These are phyloP conservation scores for Solanum bulbocastanum DNA, from an alignment of 257 asterid species.

Conservation along the genomic window DNA sequence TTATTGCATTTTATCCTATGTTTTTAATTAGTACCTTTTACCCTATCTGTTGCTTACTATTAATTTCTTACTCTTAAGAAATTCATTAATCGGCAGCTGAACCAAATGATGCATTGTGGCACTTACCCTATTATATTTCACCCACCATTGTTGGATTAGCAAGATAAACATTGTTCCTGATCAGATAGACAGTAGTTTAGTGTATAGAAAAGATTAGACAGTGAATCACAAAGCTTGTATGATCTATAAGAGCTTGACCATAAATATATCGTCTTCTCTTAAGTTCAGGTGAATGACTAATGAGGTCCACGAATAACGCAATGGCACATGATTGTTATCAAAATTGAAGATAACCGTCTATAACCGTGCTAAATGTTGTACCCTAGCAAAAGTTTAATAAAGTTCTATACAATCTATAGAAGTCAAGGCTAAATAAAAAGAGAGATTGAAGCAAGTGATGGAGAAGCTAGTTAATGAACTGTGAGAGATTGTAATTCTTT, in stretches of 20 bases:
- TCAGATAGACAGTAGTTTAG: background rate
- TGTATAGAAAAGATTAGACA: background rate
- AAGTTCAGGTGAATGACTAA: background rate
- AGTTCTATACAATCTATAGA: background rate
- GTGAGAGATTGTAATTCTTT: background rate
- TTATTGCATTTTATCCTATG: background rate
- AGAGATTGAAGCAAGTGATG: background rate
- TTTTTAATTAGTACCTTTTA: background rate
- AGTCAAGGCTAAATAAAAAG: background rate
- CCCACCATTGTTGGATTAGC: background rate
- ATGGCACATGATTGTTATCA: background rate
- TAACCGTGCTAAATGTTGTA: background rate
- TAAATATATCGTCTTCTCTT: background rate
- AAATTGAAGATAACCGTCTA: background rate
- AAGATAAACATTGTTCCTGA: background rate
- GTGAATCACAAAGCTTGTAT: background rate
- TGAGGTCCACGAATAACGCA: background rate
- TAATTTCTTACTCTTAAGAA: background rate
- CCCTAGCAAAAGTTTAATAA: background rate
- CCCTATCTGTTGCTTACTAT: background rate
- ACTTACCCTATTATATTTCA: background rate
- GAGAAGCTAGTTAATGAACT: background rate
- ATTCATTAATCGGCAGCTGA: background rate
- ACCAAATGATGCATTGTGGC: background rate
- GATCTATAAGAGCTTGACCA: background rate